A percentile compares a stretch with the other conserved stretches of the same genome.
phyloP scores from a whole-genome alignment of 768 basidiomycete genomes.

The Cystofilobasidium ferigula region DNA sequence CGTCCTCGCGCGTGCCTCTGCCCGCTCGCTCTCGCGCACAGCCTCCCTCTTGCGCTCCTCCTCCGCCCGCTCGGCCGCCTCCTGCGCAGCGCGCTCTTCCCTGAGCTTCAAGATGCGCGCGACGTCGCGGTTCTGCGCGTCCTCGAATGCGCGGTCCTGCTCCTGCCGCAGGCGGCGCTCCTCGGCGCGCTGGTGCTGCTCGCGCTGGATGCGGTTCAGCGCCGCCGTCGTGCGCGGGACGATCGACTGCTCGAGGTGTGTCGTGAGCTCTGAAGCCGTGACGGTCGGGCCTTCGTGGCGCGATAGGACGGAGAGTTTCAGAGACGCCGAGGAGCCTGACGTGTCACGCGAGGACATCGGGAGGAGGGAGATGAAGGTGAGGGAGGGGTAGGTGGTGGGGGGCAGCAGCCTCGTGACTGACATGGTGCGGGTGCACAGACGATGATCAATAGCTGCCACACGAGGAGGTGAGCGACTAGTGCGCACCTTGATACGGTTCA shows the following conservation, averaged over 20 bases:
- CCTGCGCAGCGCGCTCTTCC: conserved; percentile 35
- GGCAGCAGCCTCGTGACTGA: conserved; percentile 46
- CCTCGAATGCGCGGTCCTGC: conserved; percentile 63
- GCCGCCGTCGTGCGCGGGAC: conserved; percentile 71
- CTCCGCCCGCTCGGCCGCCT: not conserved
- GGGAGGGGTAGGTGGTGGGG: conserved; percentile 82
- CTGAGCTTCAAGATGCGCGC: conserved; percentile 53
- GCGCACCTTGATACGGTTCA: conserved; percentile 72
- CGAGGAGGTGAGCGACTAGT: conserved; percentile 19
- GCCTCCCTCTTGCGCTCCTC: conserved; percentile 2
- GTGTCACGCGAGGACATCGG: conserved; percentile 32
- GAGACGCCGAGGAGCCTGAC: conserved; percentile 30
- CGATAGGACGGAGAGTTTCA: conserved; percentile 67
- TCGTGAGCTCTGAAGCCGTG: conserved; percentile 51
- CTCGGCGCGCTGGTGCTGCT: conserved; percentile 38
- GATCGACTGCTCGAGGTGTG: conserved; percentile 59
- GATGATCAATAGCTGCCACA: not conserved
- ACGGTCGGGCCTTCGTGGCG: conserved; percentile 69
- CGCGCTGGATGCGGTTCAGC: conserved; percentile 52
- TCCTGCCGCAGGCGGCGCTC: conserved; percentile 57
- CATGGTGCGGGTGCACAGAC: too few species aligned
- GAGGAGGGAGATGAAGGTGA: conserved; percentile 83
- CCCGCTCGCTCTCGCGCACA: not conserved
- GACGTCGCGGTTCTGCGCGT: conserved; percentile 54
- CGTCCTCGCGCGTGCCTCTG: not conserved